phyloP scores from a whole-genome alignment of 192 early-diverging fungal genomes.

The Helicostylum pulchrum region DNA sequence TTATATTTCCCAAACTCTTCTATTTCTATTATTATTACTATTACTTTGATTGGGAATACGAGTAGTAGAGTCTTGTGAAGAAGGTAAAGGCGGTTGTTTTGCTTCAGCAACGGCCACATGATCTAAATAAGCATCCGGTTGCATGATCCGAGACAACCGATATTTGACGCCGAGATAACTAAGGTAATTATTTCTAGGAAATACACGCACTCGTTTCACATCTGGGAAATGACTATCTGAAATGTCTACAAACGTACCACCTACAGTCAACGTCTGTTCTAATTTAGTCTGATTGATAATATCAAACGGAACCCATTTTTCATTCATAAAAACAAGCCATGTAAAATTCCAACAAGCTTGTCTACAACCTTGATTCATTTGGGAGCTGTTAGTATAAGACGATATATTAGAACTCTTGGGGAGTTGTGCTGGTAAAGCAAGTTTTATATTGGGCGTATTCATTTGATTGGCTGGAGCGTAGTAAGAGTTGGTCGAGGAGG shows the following conservation, averaged over 20 bases:
- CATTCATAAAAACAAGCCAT: constrained; percentile 33
- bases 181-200: constrained; percentile 32
- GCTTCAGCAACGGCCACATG: constrained; percentile 23
- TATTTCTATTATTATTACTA: neutral
- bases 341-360: constrained; percentile 21
- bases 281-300: constrained; percentile 30
- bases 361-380: neutral
- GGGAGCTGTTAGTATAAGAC: neutral
- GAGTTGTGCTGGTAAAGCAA: too few species aligned
- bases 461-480: too few species aligned
- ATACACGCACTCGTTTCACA: constrained; percentile 34
- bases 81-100: neutral
- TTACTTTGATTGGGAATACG: neutral
- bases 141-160: constrained; percentile 34
- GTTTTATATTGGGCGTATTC: too few species aligned
- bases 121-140: constrained; percentile 38
- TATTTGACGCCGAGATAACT: constrained; percentile 42
- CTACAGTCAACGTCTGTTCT: constrained; percentile 32
- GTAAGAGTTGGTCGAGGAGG: neutral
- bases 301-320: constrained; percentile 36
- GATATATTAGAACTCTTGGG: neutral
- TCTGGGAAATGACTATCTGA: constrained; percentile 30
- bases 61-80: too few species aligned
- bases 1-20: constrained; percentile 11
- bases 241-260: constrained; percentile 37